Percentiles rank a stretch among this genome's conserved stretches.
Conservation (phyloP, 2,329 filamentous ascomycete species). For the Alternaria rosae region DNA sequence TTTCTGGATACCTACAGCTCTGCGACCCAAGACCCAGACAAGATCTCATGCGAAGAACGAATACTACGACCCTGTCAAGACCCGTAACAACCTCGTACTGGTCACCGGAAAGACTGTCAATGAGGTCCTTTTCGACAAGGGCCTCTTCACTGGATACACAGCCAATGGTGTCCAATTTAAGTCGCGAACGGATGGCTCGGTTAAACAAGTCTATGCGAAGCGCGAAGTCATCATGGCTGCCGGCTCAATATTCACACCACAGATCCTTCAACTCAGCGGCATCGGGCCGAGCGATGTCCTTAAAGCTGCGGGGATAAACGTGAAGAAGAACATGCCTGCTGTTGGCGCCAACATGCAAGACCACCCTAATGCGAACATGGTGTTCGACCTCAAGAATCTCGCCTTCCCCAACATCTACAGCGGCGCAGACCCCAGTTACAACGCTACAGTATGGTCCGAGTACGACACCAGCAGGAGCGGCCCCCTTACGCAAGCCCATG, state of each 20-base stretch:
- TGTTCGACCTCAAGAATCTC: slow-evolving; percentile 31
- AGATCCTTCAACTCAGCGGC: slow-evolving; percentile 53
- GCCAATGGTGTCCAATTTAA: slow-evolving; percentile 32
- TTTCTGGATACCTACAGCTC: slow-evolving; percentile 40
- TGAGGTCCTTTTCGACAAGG: slow-evolving; percentile 32
- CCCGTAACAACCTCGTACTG: slow-evolving; percentile 32
- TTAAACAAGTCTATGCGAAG: slow-evolving; percentile 30
- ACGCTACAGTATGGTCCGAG: slow-evolving; percentile 32
- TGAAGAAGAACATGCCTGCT: slow-evolving; percentile 37
- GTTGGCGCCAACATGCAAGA: slow-evolving; percentile 48
- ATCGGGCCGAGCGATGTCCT: slow-evolving; percentile 37
- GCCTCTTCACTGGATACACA: slow-evolving; percentile 20
- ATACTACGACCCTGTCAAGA: slow-evolving; percentile 34
- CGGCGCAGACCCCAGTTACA: slow-evolving; percentile 32
- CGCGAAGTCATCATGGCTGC: slow-evolving; percentile 68
- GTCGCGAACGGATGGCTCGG: slow-evolving; percentile 25
- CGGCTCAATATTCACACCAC: slow-evolving; percentile 63
- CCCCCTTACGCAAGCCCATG: slow-evolving; percentile 34
- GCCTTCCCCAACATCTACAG: slow-evolving; percentile 30
- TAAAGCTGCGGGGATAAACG: slow-evolving; percentile 28
- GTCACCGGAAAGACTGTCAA: slow-evolving; percentile 32
- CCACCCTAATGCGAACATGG: slow-evolving; percentile 33
- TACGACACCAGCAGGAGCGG: slow-evolving; percentile 39
- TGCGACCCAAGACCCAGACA: slow-evolving; percentile 37
- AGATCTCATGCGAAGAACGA: slow-evolving; percentile 44